phyloP scores from a whole-genome alignment of 176 grass and related monocot genomes.

The Thinopyrum elongatum region DNA sequence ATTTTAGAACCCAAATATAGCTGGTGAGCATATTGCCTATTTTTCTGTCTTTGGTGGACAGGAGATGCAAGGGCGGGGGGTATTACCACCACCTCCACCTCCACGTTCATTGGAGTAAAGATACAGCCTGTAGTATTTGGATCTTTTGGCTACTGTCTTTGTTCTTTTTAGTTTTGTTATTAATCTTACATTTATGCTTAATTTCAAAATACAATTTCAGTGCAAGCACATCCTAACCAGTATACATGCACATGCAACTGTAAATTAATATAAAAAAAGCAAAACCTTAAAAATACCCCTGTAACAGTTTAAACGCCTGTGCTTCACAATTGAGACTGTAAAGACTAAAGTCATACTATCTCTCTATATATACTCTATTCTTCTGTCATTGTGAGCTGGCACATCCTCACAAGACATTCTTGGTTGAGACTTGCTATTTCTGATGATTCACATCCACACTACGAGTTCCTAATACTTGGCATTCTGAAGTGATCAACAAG shows the following conservation, averaged over 20 bases:
- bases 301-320: not conserved
- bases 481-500: slow-evolving; percentile 5
- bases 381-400: not conserved
- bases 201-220: not conserved
- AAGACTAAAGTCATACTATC: not conserved
- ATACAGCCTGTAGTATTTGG: not conserved
- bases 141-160: not conserved
- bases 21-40: not conserved
- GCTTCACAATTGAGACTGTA: not conserved
- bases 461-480: not conserved
- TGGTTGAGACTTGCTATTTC: not conserved
- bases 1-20: not conserved
- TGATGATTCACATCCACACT: not conserved
- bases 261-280: not conserved
- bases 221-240: not conserved
- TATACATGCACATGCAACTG: not conserved
- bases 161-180: slow-evolving; percentile 13
- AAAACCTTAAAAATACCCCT: slow-evolving; percentile 1
- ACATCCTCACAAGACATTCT: not conserved
- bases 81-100: not conserved
- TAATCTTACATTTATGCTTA: not conserved
- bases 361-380: not conserved
- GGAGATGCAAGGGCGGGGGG: not conserved
- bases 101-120: not conserved
- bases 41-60: not conserved